Percentiles rank a stretch among this genome's conserved stretches.
phyloP scores from a whole-genome alignment of 257 asterid species.

The Nicotiana obtusifolia region DNA sequence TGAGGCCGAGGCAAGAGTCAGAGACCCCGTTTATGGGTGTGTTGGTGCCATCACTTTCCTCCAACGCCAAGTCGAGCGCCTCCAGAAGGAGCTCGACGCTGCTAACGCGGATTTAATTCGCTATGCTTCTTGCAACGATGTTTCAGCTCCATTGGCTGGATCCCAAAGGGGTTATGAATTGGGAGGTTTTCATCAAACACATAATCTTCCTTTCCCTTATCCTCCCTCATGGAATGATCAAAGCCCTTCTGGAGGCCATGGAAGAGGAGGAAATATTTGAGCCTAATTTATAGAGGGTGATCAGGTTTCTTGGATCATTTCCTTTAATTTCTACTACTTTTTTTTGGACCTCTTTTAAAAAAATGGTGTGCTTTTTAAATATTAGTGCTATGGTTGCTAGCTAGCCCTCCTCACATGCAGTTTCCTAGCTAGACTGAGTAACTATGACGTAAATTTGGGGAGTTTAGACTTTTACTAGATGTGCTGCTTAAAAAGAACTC shows the following conservation, averaged over 20 bases:
- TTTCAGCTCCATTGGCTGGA: neutral
- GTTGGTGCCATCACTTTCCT: conserved; percentile 43
- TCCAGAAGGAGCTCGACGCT: conserved; percentile 35
- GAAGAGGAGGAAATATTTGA: conserved; percentile 16
- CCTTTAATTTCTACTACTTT: neutral
- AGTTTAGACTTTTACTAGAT: conserved; percentile 6
- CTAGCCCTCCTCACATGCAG: neutral
- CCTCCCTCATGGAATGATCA: conserved; percentile 26
- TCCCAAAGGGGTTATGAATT: conserved; percentile 12
- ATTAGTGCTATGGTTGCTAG: conserved; percentile 12
- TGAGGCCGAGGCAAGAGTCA: conserved; percentile 46
- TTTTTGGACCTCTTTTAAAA: neutral
- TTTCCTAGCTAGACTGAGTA: conserved; percentile 22
- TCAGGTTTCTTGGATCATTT: neutral
- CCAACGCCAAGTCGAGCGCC: conserved; percentile 36
- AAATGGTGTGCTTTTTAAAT: neutral
- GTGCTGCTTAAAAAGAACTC: neutral
- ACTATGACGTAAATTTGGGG: neutral
- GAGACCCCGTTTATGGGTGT: conserved; percentile 48
- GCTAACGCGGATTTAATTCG: conserved; percentile 34
- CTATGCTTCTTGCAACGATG: conserved; percentile 18
- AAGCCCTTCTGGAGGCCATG: conserved; percentile 3
- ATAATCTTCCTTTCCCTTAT: conserved; percentile 5
- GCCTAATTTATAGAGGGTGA: neutral
- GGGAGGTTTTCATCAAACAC: neutral